Conservation (phyloP, 805 yeast species). For the Zygosaccharomyces siamensis region DNA sequence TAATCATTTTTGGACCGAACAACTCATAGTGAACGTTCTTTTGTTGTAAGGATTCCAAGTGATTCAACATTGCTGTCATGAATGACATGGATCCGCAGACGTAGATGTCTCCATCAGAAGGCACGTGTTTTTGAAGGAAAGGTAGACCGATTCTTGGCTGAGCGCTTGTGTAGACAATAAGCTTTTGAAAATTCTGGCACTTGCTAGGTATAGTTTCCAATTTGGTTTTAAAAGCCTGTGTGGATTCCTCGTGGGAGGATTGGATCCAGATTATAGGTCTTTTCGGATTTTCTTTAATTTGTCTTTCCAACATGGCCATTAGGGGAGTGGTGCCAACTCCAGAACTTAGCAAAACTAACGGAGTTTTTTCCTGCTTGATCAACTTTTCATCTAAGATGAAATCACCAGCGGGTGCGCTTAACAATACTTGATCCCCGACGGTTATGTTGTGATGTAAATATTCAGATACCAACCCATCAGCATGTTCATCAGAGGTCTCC, state of each 20-base stretch:
- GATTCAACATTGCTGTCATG: slow-evolving; percentile 26
- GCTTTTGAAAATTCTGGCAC: slow-evolving; percentile 13
- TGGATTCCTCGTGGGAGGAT: slow-evolving; percentile 23
- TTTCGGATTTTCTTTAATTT: slow-evolving; percentile 22
- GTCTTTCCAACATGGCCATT: slow-evolving; percentile 45
- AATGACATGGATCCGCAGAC: slow-evolving; percentile 33
- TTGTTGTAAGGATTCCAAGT: slow-evolving; percentile 21
- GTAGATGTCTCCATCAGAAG: slow-evolving; percentile 30
- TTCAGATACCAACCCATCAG: slow-evolving; percentile 47
- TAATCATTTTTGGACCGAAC: slow-evolving; percentile 36
- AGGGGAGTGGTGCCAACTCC: slow-evolving; percentile 70
- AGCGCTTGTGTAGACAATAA: slow-evolving; percentile 21
- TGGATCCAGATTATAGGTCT: slow-evolving; percentile 35
- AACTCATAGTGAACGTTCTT: slow-evolving; percentile 33
- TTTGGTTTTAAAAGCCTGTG: slow-evolving; percentile 26
- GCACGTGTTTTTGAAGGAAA: slow-evolving; percentile 24
- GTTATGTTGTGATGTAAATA: slow-evolving; percentile 44
- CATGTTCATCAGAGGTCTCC: slow-evolving; percentile 29
- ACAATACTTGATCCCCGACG: slow-evolving; percentile 45
- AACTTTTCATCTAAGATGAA: slow-evolving; percentile 35
- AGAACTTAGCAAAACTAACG: slow-evolving; percentile 46
- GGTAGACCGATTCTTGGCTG: slow-evolving; percentile 25
- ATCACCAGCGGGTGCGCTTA: slow-evolving; percentile 59
- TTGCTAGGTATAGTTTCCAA: slow-evolving; percentile 22
- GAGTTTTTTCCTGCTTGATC: slow-evolving; percentile 31